phyloP scores from a whole-genome alignment of 1,139 yeast species.

The Sugiyamaella sp. region DNA sequence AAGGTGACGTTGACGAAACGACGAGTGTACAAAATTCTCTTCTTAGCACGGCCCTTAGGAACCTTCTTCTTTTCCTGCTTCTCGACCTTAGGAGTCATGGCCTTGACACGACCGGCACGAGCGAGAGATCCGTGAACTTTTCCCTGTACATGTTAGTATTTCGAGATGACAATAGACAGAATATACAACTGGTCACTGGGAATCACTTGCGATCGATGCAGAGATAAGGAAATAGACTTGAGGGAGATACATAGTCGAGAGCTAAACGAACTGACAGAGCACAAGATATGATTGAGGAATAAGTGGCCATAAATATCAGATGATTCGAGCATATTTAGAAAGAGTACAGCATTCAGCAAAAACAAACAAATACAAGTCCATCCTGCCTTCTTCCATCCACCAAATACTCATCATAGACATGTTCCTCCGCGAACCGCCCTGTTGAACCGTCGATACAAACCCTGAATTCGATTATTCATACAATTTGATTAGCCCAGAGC shows the following conservation, averaged over 20 bases:
- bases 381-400: not conserved
- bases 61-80: slow-evolving; percentile 79
- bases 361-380: not conserved
- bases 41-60: slow-evolving; percentile 94
- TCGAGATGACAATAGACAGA: not conserved
- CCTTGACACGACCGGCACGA: slow-evolving; percentile 99
- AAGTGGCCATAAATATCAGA: too few relatives aligned
- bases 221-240: too few relatives aligned
- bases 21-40: slow-evolving; percentile 98
- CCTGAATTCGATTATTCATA: not conserved
- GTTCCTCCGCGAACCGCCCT: not conserved
- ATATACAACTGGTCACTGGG: not conserved
- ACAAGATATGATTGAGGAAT: not conserved
- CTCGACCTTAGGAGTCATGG: slow-evolving; percentile 96
- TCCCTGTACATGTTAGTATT: slow-evolving; percentile 53
- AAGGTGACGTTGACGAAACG: slow-evolving; percentile 98
- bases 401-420: too few relatives aligned
- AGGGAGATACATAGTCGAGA: too few relatives aligned
- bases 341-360: too few relatives aligned
- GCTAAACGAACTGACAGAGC: too few relatives aligned
- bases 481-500: too few relatives aligned
- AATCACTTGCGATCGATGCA: not conserved
- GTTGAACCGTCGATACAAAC: not conserved
- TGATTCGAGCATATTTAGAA: too few relatives aligned
- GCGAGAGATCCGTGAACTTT: slow-evolving; percentile 99